phyloP scores from a whole-genome alignment of 495 filamentous ascomycete species.

The Neurospora sp. region DNA sequence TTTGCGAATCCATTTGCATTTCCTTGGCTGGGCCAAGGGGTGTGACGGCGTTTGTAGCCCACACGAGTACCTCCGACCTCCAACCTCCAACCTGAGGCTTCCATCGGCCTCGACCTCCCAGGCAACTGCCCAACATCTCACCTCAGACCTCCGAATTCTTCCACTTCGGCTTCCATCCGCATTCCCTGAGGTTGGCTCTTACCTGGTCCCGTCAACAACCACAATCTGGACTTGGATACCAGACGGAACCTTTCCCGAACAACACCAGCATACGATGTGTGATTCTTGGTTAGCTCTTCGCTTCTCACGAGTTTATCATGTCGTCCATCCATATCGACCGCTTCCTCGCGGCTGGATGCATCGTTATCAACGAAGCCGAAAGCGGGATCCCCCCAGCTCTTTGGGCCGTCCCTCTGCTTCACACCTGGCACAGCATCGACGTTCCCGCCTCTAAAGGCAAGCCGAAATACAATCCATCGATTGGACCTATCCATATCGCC shows the following conservation, averaged over 20 bases:
- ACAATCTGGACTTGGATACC: not conserved
- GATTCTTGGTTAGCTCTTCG: not conserved
- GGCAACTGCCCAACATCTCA: not conserved
- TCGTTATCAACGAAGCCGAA: constrained; percentile 12
- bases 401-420: not conserved
- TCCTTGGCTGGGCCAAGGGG: no score
- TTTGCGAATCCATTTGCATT: no score
- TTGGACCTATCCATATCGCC: not conserved
- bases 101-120: constrained; percentile 7
- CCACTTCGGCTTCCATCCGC: not conserved
- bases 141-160: not conserved
- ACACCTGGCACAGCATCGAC: constrained; percentile 16
- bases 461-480: not conserved
- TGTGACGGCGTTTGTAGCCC: no score
- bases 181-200: not conserved
- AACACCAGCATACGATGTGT: not conserved
- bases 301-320: not conserved
- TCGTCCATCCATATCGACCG: not conserved
- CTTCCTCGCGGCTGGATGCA: constrained; percentile 29
- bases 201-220: not conserved
- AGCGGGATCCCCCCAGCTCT: not conserved
- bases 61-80: no score
- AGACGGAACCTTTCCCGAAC: not conserved
- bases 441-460: not conserved
- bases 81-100: constrained; percentile 14